Evolutionary conservation across 1,139 yeast genomes (phyloP).

Genomic region (Schwanniomyces etchellsii): DNA sequence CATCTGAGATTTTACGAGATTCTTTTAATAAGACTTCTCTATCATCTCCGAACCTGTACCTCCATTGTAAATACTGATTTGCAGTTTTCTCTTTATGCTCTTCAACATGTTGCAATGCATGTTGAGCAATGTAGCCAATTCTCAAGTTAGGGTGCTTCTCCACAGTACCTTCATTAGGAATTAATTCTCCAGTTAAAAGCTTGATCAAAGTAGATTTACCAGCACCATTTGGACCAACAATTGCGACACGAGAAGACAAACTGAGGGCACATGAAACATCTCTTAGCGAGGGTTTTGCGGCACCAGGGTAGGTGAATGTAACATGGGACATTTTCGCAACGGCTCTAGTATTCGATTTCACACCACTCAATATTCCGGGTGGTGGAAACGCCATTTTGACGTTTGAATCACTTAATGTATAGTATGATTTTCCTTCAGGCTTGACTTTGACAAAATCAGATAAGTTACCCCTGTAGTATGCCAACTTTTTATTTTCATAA

Average conservation of each 20-base stretch:
- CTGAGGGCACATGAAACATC: constrained; percentile 85
- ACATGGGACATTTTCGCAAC: constrained; percentile 89
- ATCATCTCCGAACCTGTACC: constrained; percentile 96
- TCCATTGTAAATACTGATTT: constrained; percentile 96
- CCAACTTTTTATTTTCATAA: constrained; percentile 91
- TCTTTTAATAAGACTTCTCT: constrained; percentile 94
- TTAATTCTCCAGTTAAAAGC: constrained; percentile 83
- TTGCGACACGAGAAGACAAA: constrained; percentile 91
- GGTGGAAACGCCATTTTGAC: constrained; percentile 98
- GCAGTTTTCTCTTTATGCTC: constrained; percentile 97
- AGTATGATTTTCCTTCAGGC: constrained; percentile 95
- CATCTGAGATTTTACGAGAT: constrained; percentile 80
- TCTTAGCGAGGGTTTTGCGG: constrained; percentile 71
- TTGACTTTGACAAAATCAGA: constrained; percentile 86
- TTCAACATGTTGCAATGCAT: constrained; percentile 95
- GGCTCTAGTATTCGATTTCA: constrained; percentile 89
- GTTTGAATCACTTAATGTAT: constrained; percentile 88
- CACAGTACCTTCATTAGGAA: constrained; percentile 82
- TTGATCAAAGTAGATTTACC: constrained; percentile 96
- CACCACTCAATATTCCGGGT: constrained; percentile 95
- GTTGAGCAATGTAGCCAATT: constrained; percentile 98
- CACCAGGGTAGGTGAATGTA: constrained; percentile 87
- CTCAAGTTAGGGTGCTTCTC: constrained; percentile 98
- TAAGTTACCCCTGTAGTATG: constrained; percentile 92
- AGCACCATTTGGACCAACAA: constrained; percentile 97